Evolutionary conservation across 169 alveolate genomes (phyloP).

Genomic region (Plasmodium cynomolgi): DNA sequence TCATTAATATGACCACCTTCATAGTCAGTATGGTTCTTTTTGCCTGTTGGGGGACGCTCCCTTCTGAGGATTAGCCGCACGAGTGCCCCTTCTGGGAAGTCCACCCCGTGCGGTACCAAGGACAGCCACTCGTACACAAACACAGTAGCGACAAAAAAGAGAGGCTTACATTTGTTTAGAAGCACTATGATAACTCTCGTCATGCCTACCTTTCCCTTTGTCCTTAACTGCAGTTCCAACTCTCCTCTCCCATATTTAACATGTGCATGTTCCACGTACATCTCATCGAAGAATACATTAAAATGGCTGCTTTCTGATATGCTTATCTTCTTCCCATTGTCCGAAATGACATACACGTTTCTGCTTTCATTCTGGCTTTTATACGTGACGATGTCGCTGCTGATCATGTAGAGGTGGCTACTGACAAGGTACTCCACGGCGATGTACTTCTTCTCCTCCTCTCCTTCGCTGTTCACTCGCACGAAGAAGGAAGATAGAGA

Average conservation of each 20-base stretch:
- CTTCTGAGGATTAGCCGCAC: constrained; percentile 18
- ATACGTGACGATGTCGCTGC: constrained; percentile 10
- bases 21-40: background rate
- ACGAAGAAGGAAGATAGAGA: constrained; percentile 22
- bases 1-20: background rate
- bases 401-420: constrained; percentile 6
- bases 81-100: constrained; percentile 22
- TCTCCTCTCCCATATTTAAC: constrained; percentile 12
- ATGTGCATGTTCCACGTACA: constrained; percentile 16
- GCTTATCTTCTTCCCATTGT: constrained; percentile 17
- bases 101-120: constrained; percentile 26
- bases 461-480: background rate
- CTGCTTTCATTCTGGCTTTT: background rate
- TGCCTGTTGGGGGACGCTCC: background rate
- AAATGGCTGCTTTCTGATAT: constrained; percentile 6
- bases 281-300: constrained; percentile 27
- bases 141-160: constrained; percentile 8
- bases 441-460: constrained; percentile 29
- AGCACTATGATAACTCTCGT: constrained; percentile 16
- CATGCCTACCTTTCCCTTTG: constrained; percentile 14
- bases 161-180: constrained; percentile 31
- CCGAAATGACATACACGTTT: constrained; percentile 25
- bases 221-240: background rate
- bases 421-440: constrained; percentile 30
- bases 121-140: constrained; percentile 17